These are phyloP conservation scores for Colletotrichum camelliae DNA, from an alignment of 2,329 filamentous ascomycete species.

Conservation along the genomic window DNA sequence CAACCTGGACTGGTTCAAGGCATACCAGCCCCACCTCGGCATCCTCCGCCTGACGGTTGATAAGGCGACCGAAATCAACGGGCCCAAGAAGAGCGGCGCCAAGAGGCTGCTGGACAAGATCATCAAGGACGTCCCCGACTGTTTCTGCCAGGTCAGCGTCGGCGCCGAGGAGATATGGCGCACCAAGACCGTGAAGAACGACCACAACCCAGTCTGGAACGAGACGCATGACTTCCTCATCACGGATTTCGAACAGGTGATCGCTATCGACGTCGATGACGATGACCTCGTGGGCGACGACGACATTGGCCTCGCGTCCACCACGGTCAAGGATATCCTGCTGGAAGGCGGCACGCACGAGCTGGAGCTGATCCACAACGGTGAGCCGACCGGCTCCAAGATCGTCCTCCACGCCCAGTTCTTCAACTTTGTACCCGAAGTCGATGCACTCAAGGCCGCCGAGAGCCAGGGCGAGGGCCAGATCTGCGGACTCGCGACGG, in stretches of 20 bases:
- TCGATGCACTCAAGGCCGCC: constrained; percentile 32
- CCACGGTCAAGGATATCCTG: constrained; percentile 45
- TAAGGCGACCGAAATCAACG: constrained; percentile 40
- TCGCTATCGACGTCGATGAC: constrained; percentile 47
- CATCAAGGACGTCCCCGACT: constrained; percentile 51
- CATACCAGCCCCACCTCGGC: constrained; percentile 47
- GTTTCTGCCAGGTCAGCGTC: constrained; percentile 47
- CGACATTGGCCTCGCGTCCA: constrained; percentile 46
- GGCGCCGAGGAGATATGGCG: constrained; percentile 49
- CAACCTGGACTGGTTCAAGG: constrained; percentile 53
- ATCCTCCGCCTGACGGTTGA: constrained; percentile 48
- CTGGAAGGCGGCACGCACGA: constrained; percentile 46
- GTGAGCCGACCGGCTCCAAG: constrained; percentile 37
- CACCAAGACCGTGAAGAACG: constrained; percentile 43
- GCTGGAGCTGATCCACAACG: constrained; percentile 41
- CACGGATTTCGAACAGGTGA: constrained; percentile 46
- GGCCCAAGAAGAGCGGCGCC: constrained; percentile 34
- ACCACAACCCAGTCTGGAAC: constrained; percentile 48
- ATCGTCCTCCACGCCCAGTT: constrained; percentile 43
- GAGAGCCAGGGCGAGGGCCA: constrained; percentile 29
- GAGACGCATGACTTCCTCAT: constrained; percentile 54
- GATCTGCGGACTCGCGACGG: constrained; percentile 44
- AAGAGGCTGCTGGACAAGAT: constrained; percentile 46
- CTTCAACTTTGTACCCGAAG: constrained; percentile 44
- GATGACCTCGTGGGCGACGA: constrained; percentile 47